These are phyloP conservation scores for Anacardium occidentale DNA, from an alignment of 345 rosid genomes.

Conservation along the genomic window DNA sequence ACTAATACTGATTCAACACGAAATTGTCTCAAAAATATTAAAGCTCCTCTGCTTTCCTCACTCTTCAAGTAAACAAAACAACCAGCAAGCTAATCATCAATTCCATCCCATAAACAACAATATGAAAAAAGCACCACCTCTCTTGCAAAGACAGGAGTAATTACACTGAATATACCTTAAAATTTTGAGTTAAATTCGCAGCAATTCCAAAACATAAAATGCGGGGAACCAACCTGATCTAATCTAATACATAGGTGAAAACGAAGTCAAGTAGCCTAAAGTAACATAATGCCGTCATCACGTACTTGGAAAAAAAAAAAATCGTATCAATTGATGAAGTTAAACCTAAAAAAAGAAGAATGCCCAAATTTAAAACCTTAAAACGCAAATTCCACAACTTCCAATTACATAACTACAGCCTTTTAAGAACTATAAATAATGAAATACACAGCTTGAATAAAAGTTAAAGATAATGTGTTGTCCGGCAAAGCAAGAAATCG, in stretches of 20 bases:
- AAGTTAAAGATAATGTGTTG: background rate
- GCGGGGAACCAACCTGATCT: background rate
- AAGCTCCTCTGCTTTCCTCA: background rate
- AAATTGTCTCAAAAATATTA: background rate
- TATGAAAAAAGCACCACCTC: background rate
- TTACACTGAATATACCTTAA: background rate
- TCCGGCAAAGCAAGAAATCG: background rate
- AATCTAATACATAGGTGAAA: background rate
- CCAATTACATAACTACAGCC: constrained; percentile 2
- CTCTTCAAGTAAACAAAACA: background rate
- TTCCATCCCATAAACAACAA: background rate
- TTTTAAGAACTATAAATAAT: background rate
- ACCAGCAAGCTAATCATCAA: background rate
- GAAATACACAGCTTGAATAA: background rate
- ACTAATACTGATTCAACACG: background rate
- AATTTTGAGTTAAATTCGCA: background rate
- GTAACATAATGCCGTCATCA: background rate
- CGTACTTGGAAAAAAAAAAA: background rate
- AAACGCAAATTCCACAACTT: background rate
- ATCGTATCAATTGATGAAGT: background rate
- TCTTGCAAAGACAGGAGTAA: background rate
- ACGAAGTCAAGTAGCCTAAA: background rate
- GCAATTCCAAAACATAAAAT: background rate
- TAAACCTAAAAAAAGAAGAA: background rate
- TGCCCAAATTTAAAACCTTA: background rate